Base-by-base conservation (phyloP, 2,329 filamentous ascomycete genomes). In the Myriosclerotinia curreyana region DNA sequence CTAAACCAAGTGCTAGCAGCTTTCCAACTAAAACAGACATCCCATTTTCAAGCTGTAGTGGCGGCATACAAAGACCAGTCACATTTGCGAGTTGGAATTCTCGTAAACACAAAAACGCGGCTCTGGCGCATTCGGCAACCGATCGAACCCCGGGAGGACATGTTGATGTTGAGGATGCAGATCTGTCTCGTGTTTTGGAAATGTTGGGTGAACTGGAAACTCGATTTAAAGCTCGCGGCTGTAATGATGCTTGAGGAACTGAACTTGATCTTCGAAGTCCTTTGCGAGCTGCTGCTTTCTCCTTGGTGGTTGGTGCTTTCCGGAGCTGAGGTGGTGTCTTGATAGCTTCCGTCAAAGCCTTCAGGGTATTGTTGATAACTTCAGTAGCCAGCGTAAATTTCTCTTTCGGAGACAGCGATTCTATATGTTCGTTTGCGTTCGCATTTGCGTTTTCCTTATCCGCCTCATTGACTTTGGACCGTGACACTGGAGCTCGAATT, bases 21-120 rank as follows among this genome's bases (percentile, higher is more conserved):
- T 87, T 91, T 48, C 83, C 83, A 48, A 88, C 76, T 61, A 93
- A 80, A 0, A 87, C 85, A 20, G 88, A 83, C 81, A 91, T 89
- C 62, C 89, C 90, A 65, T 81, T 86, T 73, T 93, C 90, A 5
- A 93, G 75, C 72, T 93, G 89, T 48, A 90, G 77, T 52, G 83
- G 81, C 1, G 85, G 81, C n/a, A 87, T 77, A 12, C 81, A 76
- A 12, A 85, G 76, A 11, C 81, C 79, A 7, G 82, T 77, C 0
- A 82, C 77, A 34, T 82, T 78, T 25, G 74, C 74, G 38, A 76
- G 78, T 59, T 89, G 83, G 31, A 86, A 71, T 36, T 81, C 79
- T 58, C 87, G 81, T 48, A 93, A 77, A 58, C 84, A 86, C 8
- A 82, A 77, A 71, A 93, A 91, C 1, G 87, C 88, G 36, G 84